A percentile compares a stretch with the other conserved stretches of the same genome.
These are phyloP conservation scores for Myxozyma mucilagina DNA, from an alignment of 805 yeast species.

Conservation along the genomic window DNA sequence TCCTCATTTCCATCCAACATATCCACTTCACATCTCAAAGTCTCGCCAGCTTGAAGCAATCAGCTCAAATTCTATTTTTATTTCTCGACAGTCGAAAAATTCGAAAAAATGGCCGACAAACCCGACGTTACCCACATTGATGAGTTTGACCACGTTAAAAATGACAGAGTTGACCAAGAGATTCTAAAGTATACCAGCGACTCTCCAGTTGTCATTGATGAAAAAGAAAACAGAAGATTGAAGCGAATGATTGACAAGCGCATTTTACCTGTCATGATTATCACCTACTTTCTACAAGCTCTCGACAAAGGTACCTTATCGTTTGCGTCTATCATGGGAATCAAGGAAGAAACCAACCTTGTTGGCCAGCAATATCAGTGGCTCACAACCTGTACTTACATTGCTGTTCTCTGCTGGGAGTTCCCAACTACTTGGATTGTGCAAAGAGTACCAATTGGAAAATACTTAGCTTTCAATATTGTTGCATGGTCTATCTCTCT, in stretches of 20 bases:
- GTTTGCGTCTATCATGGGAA: conserved; percentile 64
- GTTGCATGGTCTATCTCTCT: conserved; percentile 51
- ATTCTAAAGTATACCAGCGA: conserved; percentile 12
- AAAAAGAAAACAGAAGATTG: conserved; percentile 13
- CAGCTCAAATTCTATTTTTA: not conserved
- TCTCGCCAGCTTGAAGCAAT: not conserved
- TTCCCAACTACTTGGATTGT: conserved; percentile 43
- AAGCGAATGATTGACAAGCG: conserved; percentile 49
- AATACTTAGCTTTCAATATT: conserved; percentile 50
- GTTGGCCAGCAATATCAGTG: conserved; percentile 44
- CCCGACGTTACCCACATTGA: conserved; percentile 12
- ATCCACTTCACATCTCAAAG: not conserved
- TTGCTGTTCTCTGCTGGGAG: conserved; percentile 50
- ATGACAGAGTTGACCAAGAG: conserved; percentile 8
- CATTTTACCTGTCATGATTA: conserved; percentile 53
- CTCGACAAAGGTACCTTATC: conserved; percentile 59
- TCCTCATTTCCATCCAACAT: no score
- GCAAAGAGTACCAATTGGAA: conserved; percentile 55
- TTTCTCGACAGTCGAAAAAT: not conserved
- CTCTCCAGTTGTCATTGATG: conserved; percentile 11
- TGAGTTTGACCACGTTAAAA: conserved; percentile 7
- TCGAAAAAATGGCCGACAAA: not conserved
- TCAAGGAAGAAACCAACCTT: conserved; percentile 40
- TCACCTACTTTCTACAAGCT: conserved; percentile 51
- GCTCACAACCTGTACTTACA: conserved; percentile 51